phyloP scores from a whole-genome alignment of 495 filamentous ascomycete species.

The Talaromyces stipitatus region DNA sequence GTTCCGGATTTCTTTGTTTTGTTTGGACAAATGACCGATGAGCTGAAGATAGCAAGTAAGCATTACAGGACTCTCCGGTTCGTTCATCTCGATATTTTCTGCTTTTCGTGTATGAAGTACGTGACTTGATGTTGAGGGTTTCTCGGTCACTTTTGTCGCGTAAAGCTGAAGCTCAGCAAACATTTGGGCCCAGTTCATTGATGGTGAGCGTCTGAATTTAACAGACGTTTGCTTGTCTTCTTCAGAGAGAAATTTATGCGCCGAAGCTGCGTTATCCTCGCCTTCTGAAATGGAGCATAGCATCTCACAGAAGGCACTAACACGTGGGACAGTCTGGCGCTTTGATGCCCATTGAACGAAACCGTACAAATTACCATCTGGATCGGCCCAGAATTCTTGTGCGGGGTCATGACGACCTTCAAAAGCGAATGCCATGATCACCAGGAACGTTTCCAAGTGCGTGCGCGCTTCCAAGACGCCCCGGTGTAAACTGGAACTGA shows the following conservation, averaged over 20 bases:
- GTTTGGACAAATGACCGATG: constrained; percentile 65
- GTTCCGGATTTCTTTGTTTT: constrained; percentile 58
- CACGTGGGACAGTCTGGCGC: constrained; percentile 83
- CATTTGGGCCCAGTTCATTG: constrained; percentile 87
- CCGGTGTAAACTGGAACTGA: constrained; percentile 38
- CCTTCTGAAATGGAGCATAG: constrained; percentile 76
- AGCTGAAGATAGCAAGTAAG: constrained; percentile 86
- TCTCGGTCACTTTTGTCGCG: constrained; percentile 58
- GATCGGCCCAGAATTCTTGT: constrained; percentile 79
- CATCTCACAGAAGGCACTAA: constrained; percentile 94
- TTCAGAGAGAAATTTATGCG: constrained; percentile 83
- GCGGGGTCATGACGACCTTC: constrained; percentile 74
- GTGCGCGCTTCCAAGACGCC: constrained; percentile 49
- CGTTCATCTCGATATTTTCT: constrained; percentile 59
- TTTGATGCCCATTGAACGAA: constrained; percentile 95
- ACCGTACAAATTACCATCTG: constrained; percentile 82
- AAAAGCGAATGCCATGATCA: constrained; percentile 88
- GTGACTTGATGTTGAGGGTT: constrained; percentile 48
- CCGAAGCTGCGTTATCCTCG: constrained; percentile 66
- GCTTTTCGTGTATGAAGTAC: constrained; percentile 53
- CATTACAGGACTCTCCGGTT: constrained; percentile 86
- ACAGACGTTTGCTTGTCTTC: constrained; percentile 66
- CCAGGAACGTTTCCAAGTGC: constrained; percentile 83
- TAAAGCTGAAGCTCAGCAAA: constrained; percentile 81
- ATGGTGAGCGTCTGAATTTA: constrained; percentile 69